Base-by-base conservation (phyloP, 345 rosid genomes). In the Hevea brasiliensis region DNA sequence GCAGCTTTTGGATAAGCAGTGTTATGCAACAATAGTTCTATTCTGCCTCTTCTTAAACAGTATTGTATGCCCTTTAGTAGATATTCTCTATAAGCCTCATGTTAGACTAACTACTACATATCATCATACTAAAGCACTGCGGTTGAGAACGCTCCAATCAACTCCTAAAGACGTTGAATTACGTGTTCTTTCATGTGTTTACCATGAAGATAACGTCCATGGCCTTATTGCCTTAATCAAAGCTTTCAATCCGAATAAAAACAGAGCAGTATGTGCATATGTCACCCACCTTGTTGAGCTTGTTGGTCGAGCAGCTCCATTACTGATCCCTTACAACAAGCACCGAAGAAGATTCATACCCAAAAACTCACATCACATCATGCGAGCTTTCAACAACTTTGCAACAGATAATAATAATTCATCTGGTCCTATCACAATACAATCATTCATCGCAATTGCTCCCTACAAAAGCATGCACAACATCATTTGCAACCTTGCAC, bases 181-280 rank as follows among this genome's bases (percentile, higher is more conserved):
- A n/a, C 77, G 73, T 20, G 54, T 81, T 13, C 61, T 85, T 24
- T 47, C 72, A n/a, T 76, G 88, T 29, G 59, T 82, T 60, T 81
- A 81, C 67, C 1, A 17, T 3, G 84, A 85, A 61, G 78, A 82
- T 3, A 65, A 74, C 53, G 80, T 81, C 29, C 76, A 56, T 18
- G 45, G 81, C 35, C 60, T 76, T n/a, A 76, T 82, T 7, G 14
- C 79, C 20, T 70, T 85, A n/a, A 72, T 85, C 3, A 73, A 85
- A 74, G 76, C 83, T 3, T 54, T 57, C 2, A 76, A 74, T 53
- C 74, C 81, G 0, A 73, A 68, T 1, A 9, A 0, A 7, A 8
- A 0, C 7, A 79, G 78, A 50, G 76, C 80, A 0, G 11, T 78
- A 23, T 68, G 59, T 8, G 80, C 67, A 23, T 71, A 78, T 2